Conservation (phyloP, 768 basidiomycete genomes). For the Holtermannia corniformis region DNA sequence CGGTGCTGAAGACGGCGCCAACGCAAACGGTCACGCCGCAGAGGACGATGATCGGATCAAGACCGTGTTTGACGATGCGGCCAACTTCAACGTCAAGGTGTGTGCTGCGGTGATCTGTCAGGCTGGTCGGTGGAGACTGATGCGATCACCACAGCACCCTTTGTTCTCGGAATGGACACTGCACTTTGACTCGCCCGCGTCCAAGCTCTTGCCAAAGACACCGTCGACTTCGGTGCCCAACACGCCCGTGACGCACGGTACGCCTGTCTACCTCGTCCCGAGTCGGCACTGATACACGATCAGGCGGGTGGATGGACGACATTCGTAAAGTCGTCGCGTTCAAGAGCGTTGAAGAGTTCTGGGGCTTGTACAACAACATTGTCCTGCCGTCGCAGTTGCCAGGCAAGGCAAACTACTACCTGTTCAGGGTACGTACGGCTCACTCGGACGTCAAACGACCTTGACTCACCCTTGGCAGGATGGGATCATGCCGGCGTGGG, state of each 20-base stretch:
- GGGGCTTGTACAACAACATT: conserved; percentile 99
- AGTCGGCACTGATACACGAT: conserved; percentile 50
- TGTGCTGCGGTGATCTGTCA: conserved; percentile 9
- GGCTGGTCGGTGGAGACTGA: conserved; percentile 33
- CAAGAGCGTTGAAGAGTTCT: conserved; percentile 97
- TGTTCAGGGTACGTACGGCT: conserved; percentile 90
- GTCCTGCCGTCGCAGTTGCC: conserved; percentile 87
- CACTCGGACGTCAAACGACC: conserved; percentile 8
- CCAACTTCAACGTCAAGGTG: conserved; percentile 95
- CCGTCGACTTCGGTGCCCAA: conserved; percentile 63
- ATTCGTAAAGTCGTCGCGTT: conserved; percentile 94
- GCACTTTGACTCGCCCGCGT: conserved; percentile 92
- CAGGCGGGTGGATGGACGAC: conserved; percentile 87
- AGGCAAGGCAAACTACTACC: conserved; percentile 96
- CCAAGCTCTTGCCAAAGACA: conserved; percentile 60
- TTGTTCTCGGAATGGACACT: conserved; percentile 92
- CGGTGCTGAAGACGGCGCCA: conserved; percentile 43
- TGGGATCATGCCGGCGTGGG: conserved; percentile 94
- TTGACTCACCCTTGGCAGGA: conserved; percentile 51
- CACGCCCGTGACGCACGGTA: conserved; percentile 38
- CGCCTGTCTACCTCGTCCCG: not conserved
- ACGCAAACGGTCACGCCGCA: too few relatives aligned
- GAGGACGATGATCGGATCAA: conserved; percentile 50
- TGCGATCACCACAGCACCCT: conserved; percentile 59
- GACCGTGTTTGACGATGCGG: conserved; percentile 88